phyloP scores from a whole-genome alignment of 1,139 yeast genomes.

The Hyphopichia fennica region DNA sequence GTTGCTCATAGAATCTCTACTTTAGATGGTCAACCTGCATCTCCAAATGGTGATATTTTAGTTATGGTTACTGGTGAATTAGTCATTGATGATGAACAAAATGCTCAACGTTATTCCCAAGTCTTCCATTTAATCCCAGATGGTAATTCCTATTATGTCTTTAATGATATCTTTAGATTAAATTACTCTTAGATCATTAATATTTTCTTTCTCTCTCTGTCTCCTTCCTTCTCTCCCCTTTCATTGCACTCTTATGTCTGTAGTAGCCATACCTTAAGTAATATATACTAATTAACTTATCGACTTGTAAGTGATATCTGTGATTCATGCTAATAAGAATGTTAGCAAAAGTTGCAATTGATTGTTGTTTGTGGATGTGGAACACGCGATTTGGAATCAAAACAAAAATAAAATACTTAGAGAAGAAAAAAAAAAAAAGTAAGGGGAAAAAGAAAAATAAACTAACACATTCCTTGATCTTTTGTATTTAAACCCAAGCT shows the following conservation, averaged over 20 bases:
- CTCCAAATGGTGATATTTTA: conserved; percentile 88
- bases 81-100: conserved; percentile 88
- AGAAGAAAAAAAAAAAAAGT: no score
- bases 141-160: conserved; percentile 84
- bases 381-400: no score
- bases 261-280: no score
- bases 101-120: conserved; percentile 94
- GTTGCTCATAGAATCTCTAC: conserved; percentile 93
- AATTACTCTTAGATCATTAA: conserved; percentile 53
- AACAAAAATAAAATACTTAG: no score
- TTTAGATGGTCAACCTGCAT: conserved; percentile 96
- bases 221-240: neutral
- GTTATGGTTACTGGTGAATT: conserved; percentile 98
- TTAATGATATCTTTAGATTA: conserved; percentile 95
- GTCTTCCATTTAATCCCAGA: conserved; percentile 97
- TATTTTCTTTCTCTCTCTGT: neutral
- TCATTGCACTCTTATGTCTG: neutral
- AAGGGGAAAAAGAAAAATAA: no score
- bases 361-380: no score
- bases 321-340: no score
- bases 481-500: no score
- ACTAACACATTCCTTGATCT: no score
- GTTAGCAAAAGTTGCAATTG: no score
- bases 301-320: no score
- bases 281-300: no score